These are phyloP conservation scores for Boletus subluridellus DNA, from an alignment of 1,284 basidiomycete genomes.

Conservation along the genomic window DNA sequence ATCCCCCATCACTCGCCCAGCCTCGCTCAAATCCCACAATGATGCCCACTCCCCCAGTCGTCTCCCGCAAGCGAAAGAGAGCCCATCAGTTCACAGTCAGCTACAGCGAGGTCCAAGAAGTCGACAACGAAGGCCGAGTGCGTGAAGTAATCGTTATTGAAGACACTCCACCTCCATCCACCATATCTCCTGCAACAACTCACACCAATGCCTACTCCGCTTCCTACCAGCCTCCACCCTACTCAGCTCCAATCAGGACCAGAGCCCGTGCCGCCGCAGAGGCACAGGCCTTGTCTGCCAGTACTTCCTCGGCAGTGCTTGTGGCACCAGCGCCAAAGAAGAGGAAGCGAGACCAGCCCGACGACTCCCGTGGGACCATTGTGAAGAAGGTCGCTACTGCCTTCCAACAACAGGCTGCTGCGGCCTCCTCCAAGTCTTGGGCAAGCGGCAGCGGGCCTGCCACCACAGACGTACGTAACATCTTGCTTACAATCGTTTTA, in stretches of 20 bases:
- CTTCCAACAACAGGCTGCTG: constrained; percentile 46
- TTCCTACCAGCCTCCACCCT: constrained; percentile 74
- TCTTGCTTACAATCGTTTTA: constrained; percentile 19
- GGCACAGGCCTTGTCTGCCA: constrained; percentile 66
- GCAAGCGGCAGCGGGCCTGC: constrained; percentile 57
- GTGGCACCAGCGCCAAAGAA: constrained; percentile 69
- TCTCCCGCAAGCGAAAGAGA: constrained; percentile 77
- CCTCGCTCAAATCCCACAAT: constrained; percentile 42
- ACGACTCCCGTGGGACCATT: constrained; percentile 61
- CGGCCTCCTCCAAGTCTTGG: constrained; percentile 56
- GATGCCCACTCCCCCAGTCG: constrained; percentile 60
- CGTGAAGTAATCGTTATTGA: constrained; percentile 86
- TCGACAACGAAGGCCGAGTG: constrained; percentile 68
- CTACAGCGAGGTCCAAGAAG: constrained; percentile 81
- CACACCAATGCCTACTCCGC: constrained; percentile 66
- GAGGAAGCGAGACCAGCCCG: constrained; percentile 67
- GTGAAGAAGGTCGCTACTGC: constrained; percentile 55
- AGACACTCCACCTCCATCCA: constrained; percentile 76
- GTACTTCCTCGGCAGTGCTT: constrained; percentile 55
- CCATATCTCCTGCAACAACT: constrained; percentile 67
- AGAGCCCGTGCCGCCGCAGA: constrained; percentile 78
- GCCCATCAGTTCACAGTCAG: constrained; percentile 72
- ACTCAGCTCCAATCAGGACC: constrained; percentile 69
- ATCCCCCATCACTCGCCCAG: constrained; percentile 43
- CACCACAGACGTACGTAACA: constrained; percentile 58